A percentile compares a stretch with the other conserved stretches of the same genome.
Conservation (phyloP, 495 filamentous ascomycete genomes). For the Penicillium cinerascens region DNA sequence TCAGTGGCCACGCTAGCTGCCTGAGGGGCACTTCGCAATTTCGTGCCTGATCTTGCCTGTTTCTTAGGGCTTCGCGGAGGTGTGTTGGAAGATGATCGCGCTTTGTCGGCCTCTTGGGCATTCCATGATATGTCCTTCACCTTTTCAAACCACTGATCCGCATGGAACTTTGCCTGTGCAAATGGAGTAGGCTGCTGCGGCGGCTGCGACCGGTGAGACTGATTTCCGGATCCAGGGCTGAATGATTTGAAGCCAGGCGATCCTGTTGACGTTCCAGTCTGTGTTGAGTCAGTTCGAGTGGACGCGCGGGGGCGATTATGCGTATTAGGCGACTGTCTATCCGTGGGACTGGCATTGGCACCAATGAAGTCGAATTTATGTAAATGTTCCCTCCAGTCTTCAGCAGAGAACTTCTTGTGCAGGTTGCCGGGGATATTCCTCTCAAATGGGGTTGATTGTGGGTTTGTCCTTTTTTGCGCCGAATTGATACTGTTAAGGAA, state of each 20-base stretch:
- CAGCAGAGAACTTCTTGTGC: slow-evolving; percentile 66
- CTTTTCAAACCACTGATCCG: slow-evolving; percentile 62
- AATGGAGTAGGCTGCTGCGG: slow-evolving; percentile 29
- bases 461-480: neutral
- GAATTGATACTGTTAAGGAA: slow-evolving; percentile 5
- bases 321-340: slow-evolving; percentile 31
- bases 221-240: neutral
- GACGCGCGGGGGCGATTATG: slow-evolving; percentile 30
- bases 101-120: slow-evolving; percentile 34
- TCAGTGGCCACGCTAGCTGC: slow-evolving; percentile 39
- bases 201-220: slow-evolving; percentile 1
- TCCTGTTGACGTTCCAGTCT: slow-evolving; percentile 9
- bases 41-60: slow-evolving; percentile 22
- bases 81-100: slow-evolving; percentile 24
- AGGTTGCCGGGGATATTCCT: slow-evolving; percentile 70
- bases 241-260: slow-evolving; percentile 17
- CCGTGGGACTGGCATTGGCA: slow-evolving; percentile 29
- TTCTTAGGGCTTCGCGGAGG: slow-evolving; percentile 42
- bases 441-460: slow-evolving; percentile 21
- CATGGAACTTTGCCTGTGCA: slow-evolving; percentile 52
- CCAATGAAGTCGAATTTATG: slow-evolving; percentile 49
- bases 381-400: slow-evolving; percentile 57
- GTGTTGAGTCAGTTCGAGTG: slow-evolving; percentile 16
- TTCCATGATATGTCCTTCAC: slow-evolving; percentile 57
- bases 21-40: slow-evolving; percentile 29